A percentile compares a stretch with the other conserved stretches of the same genome.
phyloP scores from a whole-genome alignment of 345 rosid species.

The Populus pruinosa region DNA sequence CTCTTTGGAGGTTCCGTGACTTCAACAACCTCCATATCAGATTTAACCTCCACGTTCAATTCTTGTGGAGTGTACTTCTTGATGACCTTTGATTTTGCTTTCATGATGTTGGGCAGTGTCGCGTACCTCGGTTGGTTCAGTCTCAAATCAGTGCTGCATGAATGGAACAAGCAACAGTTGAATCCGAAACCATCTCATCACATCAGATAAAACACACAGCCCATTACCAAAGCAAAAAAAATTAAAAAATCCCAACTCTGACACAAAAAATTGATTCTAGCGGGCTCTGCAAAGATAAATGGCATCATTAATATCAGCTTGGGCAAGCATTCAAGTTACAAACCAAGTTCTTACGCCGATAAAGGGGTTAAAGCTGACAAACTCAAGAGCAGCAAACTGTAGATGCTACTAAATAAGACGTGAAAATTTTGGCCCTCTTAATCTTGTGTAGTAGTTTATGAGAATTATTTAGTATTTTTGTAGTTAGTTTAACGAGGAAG shows the following conservation, averaged over 20 bases:
- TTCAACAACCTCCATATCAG: conserved; percentile 64
- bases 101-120: conserved; percentile 92
- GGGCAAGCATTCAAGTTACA: neutral
- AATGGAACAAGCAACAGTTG: neutral
- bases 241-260: neutral
- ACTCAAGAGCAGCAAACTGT: neutral
- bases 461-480: neutral
- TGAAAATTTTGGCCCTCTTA: neutral
- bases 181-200: neutral
- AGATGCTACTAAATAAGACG: neutral
- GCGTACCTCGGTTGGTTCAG: conserved; percentile 95
- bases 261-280: neutral
- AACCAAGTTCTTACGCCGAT: too few species aligned
- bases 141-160: conserved; percentile 79
- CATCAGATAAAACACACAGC: neutral
- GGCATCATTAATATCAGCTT: too few species aligned
- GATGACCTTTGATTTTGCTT: conserved; percentile 79
- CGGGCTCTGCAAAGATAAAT: neutral
- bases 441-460: neutral
- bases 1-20: conserved; percentile 78
- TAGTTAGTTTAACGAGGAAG: neutral
- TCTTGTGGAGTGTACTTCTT: conserved; percentile 67
- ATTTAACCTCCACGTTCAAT: conserved; percentile 54
- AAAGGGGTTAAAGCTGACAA: neutral
- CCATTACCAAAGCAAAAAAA: neutral